These are phyloP conservation scores for Hericium coralloides DNA, from an alignment of 768 basidiomycete species.

Conservation along the genomic window DNA sequence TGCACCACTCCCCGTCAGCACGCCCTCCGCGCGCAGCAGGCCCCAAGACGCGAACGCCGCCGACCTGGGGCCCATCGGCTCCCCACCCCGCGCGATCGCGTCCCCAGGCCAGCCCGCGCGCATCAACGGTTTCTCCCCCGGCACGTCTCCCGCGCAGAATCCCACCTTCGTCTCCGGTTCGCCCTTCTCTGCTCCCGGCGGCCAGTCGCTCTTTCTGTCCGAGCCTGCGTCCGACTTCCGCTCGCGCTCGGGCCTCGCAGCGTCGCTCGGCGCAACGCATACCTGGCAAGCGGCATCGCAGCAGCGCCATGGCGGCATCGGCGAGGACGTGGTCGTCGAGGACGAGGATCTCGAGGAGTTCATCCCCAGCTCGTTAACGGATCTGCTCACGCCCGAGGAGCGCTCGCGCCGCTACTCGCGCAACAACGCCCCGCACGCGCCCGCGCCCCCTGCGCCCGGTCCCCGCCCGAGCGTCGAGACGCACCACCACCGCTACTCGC, in stretches of 20 bases:
- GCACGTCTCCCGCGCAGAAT: constrained; percentile 43
- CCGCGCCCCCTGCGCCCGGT: constrained; percentile 2
- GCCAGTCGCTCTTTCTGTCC: constrained; percentile 45
- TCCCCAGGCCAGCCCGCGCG: constrained; percentile 27
- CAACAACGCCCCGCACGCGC: constrained; percentile 38
- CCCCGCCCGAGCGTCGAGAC: constrained; percentile 19
- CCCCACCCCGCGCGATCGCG: constrained; percentile 48
- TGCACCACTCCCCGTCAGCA: constrained; percentile 44
- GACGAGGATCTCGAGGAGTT: constrained; percentile 85
- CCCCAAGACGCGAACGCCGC: constrained; percentile 29
- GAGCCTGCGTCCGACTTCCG: constrained; percentile 24
- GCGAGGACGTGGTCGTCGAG: constrained; percentile 36
- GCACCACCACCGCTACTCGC: constrained; percentile 64
- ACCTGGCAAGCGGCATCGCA: constrained; percentile 23
- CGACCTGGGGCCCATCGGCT: constrained; percentile 80
- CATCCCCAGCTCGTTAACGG: constrained; percentile 79
- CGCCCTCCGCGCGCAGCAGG: constrained; percentile 40
- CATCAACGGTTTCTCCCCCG: constrained; percentile 43
- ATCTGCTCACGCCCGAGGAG: constrained; percentile 85
- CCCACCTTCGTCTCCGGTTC: constrained; percentile 44
- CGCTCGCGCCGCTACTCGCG: constrained; percentile 74
- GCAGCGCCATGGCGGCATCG: background rate
- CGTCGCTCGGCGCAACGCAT: constrained; percentile 55
- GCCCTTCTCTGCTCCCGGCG: constrained; percentile 71
- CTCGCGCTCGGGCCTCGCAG: constrained; percentile 44